Conservation (phyloP, 2,329 filamentous ascomycete genomes). For the Tolypocladium nubicola region DNA sequence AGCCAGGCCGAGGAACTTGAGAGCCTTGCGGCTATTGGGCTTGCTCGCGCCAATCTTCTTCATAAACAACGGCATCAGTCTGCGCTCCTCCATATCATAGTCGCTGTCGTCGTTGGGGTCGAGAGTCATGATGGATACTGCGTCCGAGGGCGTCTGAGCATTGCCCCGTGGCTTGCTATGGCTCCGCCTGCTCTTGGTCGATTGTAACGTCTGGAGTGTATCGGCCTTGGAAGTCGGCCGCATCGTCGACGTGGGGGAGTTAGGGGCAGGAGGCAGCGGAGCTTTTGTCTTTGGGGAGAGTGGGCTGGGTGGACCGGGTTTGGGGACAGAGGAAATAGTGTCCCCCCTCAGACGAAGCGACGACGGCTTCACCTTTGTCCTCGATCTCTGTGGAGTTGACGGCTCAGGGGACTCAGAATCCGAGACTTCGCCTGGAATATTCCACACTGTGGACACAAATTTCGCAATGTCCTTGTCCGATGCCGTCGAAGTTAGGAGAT, state of each 20-base stretch:
- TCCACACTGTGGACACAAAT: constrained; percentile 43
- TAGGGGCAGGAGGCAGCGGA: not conserved
- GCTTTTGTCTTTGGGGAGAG: constrained; percentile 6
- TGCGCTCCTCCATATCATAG: constrained; percentile 36
- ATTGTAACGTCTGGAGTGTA: constrained; percentile 17
- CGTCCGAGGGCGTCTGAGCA: constrained; percentile 11
- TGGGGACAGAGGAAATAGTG: constrained; percentile 20
- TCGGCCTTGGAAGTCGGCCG: constrained; percentile 7
- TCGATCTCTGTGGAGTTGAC: constrained; percentile 8
- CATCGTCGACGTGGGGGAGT: constrained; percentile 2
- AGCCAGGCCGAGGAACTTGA: constrained; percentile 41
- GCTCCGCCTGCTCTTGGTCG: constrained; percentile 17
- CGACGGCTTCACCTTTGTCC: constrained; percentile 12
- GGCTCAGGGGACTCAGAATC: constrained; percentile 34
- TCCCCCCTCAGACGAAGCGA: constrained; percentile 13
- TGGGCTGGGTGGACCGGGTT: constrained; percentile 10
- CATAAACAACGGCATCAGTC: constrained; percentile 41
- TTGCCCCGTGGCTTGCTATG: constrained; percentile 15
- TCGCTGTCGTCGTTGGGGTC: constrained; percentile 29
- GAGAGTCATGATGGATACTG: constrained; percentile 21
- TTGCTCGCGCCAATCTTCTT: constrained; percentile 22
- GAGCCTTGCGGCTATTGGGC: constrained; percentile 38
- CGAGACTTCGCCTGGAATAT: constrained; percentile 21
- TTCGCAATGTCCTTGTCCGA: constrained; percentile 40
- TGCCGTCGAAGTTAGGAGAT: constrained; percentile 44